Percentiles rank a stretch among this genome's conserved stretches.
Evolutionary conservation across 73 alveolate genomes (phyloP).

Genomic region (Paramecium bursaria): DNA sequence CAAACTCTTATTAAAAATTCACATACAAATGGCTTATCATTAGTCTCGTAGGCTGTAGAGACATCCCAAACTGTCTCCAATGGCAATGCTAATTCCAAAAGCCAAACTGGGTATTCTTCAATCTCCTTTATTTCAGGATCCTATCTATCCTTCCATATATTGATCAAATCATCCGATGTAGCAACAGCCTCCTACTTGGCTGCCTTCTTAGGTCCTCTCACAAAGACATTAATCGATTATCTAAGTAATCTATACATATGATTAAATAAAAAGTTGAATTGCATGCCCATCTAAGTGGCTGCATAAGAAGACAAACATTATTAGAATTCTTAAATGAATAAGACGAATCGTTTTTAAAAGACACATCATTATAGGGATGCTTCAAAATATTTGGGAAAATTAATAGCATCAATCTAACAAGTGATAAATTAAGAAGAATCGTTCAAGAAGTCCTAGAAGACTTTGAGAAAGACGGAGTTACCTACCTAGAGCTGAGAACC

Average conservation of each 20-base stretch:
- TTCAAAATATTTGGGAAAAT: slow-evolving; percentile 82
- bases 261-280: slow-evolving; percentile 86
- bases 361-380: slow-evolving; percentile 74
- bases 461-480: slow-evolving; percentile 81
- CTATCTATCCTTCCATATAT: slow-evolving; percentile 58
- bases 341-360: slow-evolving; percentile 73
- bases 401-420: slow-evolving; percentile 74
- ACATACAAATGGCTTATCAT: slow-evolving; percentile 20
- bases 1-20: neutral
- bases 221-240: too few relatives aligned
- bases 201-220: slow-evolving; percentile 61
- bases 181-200: slow-evolving; percentile 46
- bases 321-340: slow-evolving; percentile 78
- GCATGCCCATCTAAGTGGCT: slow-evolving; percentile 95
- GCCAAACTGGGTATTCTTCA: slow-evolving; percentile 54
- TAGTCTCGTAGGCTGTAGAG: neutral
- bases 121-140: slow-evolving; percentile 60
- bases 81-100: slow-evolving; percentile 43
- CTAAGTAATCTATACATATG: too few relatives aligned
- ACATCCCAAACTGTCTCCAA: neutral
- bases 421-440: slow-evolving; percentile 75
- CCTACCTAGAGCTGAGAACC: slow-evolving; percentile 90
- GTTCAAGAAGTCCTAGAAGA: slow-evolving; percentile 89
- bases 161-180: slow-evolving; percentile 51
- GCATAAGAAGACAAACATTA: slow-evolving; percentile 88